Base-by-base conservation (phyloP, 2,329 filamentous ascomycete genomes). In the Colletotrichum brevisporum region DNA sequence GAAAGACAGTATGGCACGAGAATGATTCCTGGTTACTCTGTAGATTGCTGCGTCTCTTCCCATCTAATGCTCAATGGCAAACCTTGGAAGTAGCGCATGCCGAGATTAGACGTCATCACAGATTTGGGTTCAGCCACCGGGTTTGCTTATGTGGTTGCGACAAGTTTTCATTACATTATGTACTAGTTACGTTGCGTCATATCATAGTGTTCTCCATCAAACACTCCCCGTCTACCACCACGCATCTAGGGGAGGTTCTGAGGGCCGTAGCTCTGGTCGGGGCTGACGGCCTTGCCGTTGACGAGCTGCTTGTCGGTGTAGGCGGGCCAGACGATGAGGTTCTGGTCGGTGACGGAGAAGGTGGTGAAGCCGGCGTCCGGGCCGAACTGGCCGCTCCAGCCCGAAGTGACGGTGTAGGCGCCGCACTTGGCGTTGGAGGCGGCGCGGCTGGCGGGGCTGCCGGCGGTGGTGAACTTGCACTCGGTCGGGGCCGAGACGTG, bases 321-420 rank as follows among this genome's bases (percentile, higher is more conserved):
- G 48, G 83, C 80, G 36, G 87, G 86, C 78, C 80, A 89, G 69
- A 82, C 75, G 64, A 89, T 88, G 70, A 81, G 78, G 55, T 77
- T 77, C 72, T 80, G 76, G 77, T 87, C 79, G 54, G 83, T 81
- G 61, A 89, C 83, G 21, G 83, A 80, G 31, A 89, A 77, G 24
- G 84, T 87, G 26, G 86, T 88, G 81, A 88, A 89, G 72, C 85
- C 87, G 27, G 84, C 79, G 70, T 76, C 83, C 13, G 77, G 66
- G 57, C 86, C 87, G 71, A 89, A 89, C 74, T 87, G 83, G 75
- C 82, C 86, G 76, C 83, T 86, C 86, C 86, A 89, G 79, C 85
- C 84, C 2, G 83, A 83, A 58, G 84, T 85, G 74, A 89, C 73
- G 71, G 81, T 85, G 81, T 81, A 89, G 67, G 74, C 74, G 47